phyloP scores from a whole-genome alignment of 164 flowering plant genomes.

The Euptelea pleiosperma region DNA sequence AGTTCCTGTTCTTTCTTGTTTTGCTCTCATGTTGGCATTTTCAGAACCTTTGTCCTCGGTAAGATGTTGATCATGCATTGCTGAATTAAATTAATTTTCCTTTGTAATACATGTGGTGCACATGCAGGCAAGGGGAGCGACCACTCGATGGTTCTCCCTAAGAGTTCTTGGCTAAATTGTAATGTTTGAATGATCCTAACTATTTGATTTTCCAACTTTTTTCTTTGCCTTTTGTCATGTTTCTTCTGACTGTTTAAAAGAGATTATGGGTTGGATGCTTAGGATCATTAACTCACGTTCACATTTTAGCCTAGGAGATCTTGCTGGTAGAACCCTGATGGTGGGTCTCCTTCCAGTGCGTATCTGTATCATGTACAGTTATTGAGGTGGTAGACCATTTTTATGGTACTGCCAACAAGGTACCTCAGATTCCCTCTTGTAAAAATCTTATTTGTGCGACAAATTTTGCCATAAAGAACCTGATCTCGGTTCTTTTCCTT shows the following conservation, averaged over 20 bases:
- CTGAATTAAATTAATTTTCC: background rate
- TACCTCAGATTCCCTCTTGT: background rate
- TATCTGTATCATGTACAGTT: background rate
- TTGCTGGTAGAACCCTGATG: background rate
- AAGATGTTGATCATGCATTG: slow-evolving; percentile 20
- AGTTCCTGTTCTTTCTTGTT: slow-evolving; percentile 65
- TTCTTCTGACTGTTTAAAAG: no score
- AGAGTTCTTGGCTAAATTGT: background rate
- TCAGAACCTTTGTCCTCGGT: slow-evolving; percentile 63
- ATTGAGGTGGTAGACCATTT: background rate
- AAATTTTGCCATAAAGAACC: background rate
- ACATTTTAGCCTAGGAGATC: slow-evolving; percentile 1
- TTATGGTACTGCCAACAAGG: background rate
- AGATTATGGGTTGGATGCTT: background rate
- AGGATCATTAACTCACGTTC: background rate
- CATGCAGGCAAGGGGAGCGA: no score
- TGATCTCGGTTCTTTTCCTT: background rate
- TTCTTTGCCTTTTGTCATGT: background rate
- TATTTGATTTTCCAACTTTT: background rate
- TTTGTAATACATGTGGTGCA: no score
- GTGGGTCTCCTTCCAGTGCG: no score
- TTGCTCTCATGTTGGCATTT: slow-evolving; percentile 85
- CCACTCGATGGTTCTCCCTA: background rate
- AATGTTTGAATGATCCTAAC: background rate
- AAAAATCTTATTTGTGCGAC: no score